Base-by-base conservation (phyloP, 768 basidiomycete species). In the Amanita jacksonii region DNA sequence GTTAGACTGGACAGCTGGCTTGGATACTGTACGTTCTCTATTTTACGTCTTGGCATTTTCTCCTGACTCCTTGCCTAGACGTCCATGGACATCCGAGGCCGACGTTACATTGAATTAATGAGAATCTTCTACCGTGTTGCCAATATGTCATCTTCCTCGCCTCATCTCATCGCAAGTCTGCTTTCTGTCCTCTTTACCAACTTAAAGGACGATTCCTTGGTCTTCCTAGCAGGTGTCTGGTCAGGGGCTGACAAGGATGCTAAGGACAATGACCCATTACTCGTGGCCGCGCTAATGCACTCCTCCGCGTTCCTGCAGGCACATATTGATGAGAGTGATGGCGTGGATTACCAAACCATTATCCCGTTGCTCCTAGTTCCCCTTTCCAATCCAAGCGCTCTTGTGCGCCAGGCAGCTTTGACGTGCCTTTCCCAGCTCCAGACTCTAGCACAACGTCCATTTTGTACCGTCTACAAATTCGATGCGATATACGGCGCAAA, bases 171-270 rank as follows among this genome's bases (percentile, higher is more conserved):
- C 0, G 66, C 71, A 1, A 62, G 65, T 12, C 59, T 92, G 38
- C 69, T 91, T 18, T 74, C 70, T 45, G 57, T 68, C 0, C 62
- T 93, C 3, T 89, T 97, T 55, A 61, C 72, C 24, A 76, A 69
- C 45, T 64, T 94, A 9, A 76, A 73, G 41, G 76, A 81, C 23
- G 82, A 81, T 43, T 70, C 84, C 0, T 64, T 97, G 9, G 69
- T 79, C 0, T 94, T 99, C 67, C 74, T 99, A 8, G 76, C 83
- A 0, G 82, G 85, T 0, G 55, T 85, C 19, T 88, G 85, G 73
- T 66, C 66, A 3, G 53, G 57, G 0, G 49, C 56, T 8, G 41
- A 54, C 10, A 49, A 55, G 8, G 54, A 61, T 16, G 53, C 57
- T 12, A 49, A 54, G 7, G 54, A 49, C 24, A 49, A 61, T 3